These are phyloP conservation scores for Penicillium sclerotiorum DNA, from an alignment of 2,329 filamentous ascomycete genomes.

Conservation along the genomic window DNA sequence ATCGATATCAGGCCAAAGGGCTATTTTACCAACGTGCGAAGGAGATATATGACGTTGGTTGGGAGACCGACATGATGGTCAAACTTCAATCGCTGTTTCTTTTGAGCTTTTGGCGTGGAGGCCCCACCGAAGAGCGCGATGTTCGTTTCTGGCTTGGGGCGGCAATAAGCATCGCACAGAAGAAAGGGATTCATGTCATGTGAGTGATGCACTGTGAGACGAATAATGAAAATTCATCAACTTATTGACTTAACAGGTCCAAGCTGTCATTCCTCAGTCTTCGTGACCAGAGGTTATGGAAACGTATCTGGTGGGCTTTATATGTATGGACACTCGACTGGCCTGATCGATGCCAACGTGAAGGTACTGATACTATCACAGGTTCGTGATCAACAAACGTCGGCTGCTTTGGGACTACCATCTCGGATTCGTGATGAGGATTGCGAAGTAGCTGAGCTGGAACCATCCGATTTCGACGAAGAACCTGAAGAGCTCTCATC, in stretches of 20 bases:
- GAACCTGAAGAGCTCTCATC: conserved; percentile 24
- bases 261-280: conserved; percentile 34
- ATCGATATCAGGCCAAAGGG: conserved; percentile 55
- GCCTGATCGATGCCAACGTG: no score
- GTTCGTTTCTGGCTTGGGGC: conserved; percentile 55
- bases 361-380: conserved; percentile 11
- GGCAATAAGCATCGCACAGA: conserved; percentile 56
- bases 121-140: conserved; percentile 53
- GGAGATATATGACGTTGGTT: conserved; percentile 57
- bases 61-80: conserved; percentile 54
- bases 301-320: conserved; percentile 58
- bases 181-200: conserved; percentile 44
- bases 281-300: conserved; percentile 44
- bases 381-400: conserved; percentile 53
- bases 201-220: conserved; percentile 10
- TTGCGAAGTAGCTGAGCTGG: conserved; percentile 49
- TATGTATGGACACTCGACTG: conserved; percentile 37
- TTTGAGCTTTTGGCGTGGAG: conserved; percentile 59
- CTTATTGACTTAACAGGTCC: conserved; percentile 24
- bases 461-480: conserved; percentile 39
- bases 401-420: conserved; percentile 49
- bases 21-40: conserved; percentile 55
- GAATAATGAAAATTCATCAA: background rate
- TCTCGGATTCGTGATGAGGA: conserved; percentile 54
- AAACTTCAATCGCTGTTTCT: conserved; percentile 57